A percentile compares a stretch with the other conserved stretches of the same genome.
Evolutionary conservation across 169 alveolate species (phyloP).

Genomic region (Babesia bigemina): DNA sequence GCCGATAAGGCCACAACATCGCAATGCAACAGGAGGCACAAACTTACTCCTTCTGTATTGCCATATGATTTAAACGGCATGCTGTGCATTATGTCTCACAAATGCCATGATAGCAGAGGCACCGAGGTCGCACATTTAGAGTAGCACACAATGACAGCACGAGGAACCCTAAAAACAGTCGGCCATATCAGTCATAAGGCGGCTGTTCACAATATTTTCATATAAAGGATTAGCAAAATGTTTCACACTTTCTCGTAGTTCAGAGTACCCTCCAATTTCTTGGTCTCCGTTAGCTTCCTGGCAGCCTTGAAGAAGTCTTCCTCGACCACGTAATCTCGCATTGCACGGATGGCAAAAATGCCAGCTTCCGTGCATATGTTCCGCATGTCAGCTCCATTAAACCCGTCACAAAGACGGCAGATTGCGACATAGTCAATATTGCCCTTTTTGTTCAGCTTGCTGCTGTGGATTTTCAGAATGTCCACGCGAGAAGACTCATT

Average conservation of each 20-base stretch:
- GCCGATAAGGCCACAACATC: no score
- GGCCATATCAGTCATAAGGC: no score
- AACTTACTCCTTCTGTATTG: no score
- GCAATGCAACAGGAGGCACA: no score
- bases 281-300: slow-evolving; percentile 93
- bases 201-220: no score
- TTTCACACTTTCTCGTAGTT: slow-evolving; percentile 88
- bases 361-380: slow-evolving; percentile 99
- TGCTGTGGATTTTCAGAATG: slow-evolving; percentile 95
- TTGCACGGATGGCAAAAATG: slow-evolving; percentile 94
- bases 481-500: slow-evolving; percentile 95
- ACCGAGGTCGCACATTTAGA: no score
- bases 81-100: no score
- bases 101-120: no score
- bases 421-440: slow-evolving; percentile 94
- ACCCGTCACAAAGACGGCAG: slow-evolving; percentile 95
- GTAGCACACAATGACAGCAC: no score
- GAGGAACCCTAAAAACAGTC: no score
- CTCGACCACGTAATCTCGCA: slow-evolving; percentile 96
- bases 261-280: slow-evolving; percentile 94
- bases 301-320: slow-evolving; percentile 98
- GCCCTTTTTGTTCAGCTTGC: slow-evolving; percentile 93
- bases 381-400: slow-evolving; percentile 99
- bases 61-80: no score
- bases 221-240: background rate